Evolutionary conservation across 176 grass and related monocot genomes (phyloP), one percentile per base, ranked within the genome.

Genomic region (Microstegium vimineum): DNA sequence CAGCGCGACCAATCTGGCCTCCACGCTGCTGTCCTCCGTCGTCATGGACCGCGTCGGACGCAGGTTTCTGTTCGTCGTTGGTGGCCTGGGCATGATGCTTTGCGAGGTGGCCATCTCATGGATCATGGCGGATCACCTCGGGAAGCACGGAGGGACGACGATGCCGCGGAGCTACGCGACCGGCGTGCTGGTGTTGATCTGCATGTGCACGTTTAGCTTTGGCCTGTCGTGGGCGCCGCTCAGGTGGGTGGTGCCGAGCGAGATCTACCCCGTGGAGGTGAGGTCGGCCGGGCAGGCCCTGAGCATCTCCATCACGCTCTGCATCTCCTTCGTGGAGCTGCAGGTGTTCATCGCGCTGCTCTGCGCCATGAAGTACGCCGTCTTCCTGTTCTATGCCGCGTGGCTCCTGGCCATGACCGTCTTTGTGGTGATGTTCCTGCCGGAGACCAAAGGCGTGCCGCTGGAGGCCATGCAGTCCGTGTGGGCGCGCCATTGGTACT

Each of bases 61-160:
- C 46, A 81, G 77, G 34, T 33, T 89, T 28, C 15, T 94, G 57
- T 94, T 91, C 80, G 63, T 94, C 71, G 3, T 61, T 2, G 86
- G 89, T 3, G 92, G 92, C 9, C n/a, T 12, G 8, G 45, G 15
- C 27, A 90, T 94, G 83, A 84, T 91, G 47, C 16, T 94, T 15
- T 91, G 71, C 16, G 15, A 49, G 46, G 14, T 49, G 15, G 16
- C 15, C 46, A 49, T 49, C 2, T 49, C 46, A 1, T 49, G 14
- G 15, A 49, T 49, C 46, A 17, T 49, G 46, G 46, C 16, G 46
- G 46, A 49, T 17, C 46, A 49, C 16, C 46, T 49, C 46, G 46
- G 46, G 5, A 49, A 49, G 14, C 46, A 49, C 46, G 16, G 16
- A 1, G 46, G 16, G 15, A 18, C 46, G 42, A 4, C 13, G 46